These are phyloP conservation scores for Trichoderma sp. DNA, from an alignment of 2,329 filamentous ascomycete genomes.

Conservation along the genomic window DNA sequence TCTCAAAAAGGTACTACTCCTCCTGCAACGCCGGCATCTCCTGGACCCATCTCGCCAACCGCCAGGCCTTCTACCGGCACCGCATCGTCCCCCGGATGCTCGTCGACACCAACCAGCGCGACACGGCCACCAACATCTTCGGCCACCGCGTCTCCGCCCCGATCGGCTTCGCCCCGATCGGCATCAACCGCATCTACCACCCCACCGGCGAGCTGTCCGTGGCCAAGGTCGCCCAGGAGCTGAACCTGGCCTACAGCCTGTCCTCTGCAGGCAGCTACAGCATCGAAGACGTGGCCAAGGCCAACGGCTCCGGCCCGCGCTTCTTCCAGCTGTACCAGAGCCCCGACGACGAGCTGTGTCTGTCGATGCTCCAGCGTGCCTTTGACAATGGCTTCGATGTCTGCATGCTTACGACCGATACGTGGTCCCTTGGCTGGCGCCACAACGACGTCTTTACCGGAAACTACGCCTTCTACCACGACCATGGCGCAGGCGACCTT, in stretches of 20 bases:
- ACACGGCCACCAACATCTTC: conserved; percentile 61
- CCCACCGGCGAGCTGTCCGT: conserved; percentile 64
- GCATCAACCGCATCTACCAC: conserved; percentile 70
- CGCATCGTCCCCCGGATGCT: conserved; percentile 64
- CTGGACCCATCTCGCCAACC: conserved; percentile 57
- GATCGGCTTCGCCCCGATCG: conserved; percentile 67
- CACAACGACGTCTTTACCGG: conserved; percentile 67
- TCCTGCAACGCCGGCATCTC: conserved; percentile 60
- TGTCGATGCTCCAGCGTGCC: conserved; percentile 64
- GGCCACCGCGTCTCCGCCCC: conserved; percentile 51
- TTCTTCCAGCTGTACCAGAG: conserved; percentile 82
- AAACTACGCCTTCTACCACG: conserved; percentile 62
- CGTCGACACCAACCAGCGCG: conserved; percentile 61
- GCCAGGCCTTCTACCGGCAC: conserved; percentile 66
- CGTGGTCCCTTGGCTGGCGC: conserved; percentile 68
- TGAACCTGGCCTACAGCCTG: conserved; percentile 66
- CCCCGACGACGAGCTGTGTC: conserved; percentile 63
- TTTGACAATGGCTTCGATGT: conserved; percentile 63
- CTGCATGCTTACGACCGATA: conserved; percentile 72
- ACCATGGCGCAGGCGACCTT: conserved; percentile 58
- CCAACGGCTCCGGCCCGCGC: conserved; percentile 58
- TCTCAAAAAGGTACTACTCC: conserved; percentile 49
- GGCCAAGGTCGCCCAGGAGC: conserved; percentile 60
- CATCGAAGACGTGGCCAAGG: conserved; percentile 67
- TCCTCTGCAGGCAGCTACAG: conserved; percentile 64